A percentile compares a stretch with the other conserved stretches of the same genome.
These are phyloP conservation scores for Lyophyllum semitale DNA, from an alignment of 768 basidiomycete genomes.

Conservation along the genomic window DNA sequence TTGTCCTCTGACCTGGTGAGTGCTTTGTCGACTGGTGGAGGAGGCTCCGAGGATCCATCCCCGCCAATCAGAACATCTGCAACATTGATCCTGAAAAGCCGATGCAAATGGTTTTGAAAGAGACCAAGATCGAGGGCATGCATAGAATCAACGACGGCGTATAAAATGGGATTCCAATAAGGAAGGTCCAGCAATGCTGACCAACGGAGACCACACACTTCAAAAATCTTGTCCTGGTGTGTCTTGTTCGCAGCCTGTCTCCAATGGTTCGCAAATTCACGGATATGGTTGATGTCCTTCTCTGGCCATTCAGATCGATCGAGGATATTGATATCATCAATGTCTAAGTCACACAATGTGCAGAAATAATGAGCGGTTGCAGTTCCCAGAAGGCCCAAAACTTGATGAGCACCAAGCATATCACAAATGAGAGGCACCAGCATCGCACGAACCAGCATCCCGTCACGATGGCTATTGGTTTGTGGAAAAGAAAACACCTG, in stretches of 20 bases:
- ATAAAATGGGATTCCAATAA: slow-evolving; percentile 40
- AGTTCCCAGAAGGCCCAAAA: too few relatives aligned
- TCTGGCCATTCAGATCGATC: too few relatives aligned
- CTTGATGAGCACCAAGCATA: not conserved
- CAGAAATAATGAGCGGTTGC: too few relatives aligned
- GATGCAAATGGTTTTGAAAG: slow-evolving; percentile 7
- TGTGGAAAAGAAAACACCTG: too few relatives aligned
- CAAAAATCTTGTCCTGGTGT: slow-evolving; percentile 18
- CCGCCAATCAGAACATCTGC: too few relatives aligned
- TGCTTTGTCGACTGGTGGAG: not conserved
- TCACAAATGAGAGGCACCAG: slow-evolving; percentile 26
- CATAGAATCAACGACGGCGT: too few relatives aligned
- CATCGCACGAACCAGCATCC: slow-evolving; percentile 17
- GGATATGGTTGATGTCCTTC: slow-evolving; percentile 19
- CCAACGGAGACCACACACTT: slow-evolving; percentile 27
- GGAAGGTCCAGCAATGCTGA: slow-evolving; percentile 32
- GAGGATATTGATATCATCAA: too few relatives aligned
- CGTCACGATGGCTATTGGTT: slow-evolving; percentile 18
- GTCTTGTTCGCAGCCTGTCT: slow-evolving; percentile 14
- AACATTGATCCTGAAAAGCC: not conserved
- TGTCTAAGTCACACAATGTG: too few relatives aligned
- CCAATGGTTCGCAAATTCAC: slow-evolving; percentile 18
- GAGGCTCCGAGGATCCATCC: too few relatives aligned
- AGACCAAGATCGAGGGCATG: too few relatives aligned
- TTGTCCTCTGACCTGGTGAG: not conserved